Conservation (phyloP, 371 early-diverging fungal genomes). For the Zychaea mexicana region DNA sequence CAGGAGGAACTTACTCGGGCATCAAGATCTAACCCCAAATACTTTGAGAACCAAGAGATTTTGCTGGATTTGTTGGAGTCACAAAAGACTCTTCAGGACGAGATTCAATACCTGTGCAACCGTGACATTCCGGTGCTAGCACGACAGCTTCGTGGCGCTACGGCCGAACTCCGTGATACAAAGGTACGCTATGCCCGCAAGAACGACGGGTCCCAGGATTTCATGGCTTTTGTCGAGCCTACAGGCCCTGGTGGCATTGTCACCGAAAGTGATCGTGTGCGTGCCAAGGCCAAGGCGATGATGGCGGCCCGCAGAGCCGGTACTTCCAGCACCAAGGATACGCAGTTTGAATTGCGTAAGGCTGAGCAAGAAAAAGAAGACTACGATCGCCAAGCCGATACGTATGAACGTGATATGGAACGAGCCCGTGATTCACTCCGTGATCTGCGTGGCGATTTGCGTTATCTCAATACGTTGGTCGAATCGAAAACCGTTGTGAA, state of each 20-base stretch:
- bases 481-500: constrained; percentile 30
- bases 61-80: constrained; percentile 37
- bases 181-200: constrained; percentile 48
- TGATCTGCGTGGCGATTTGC: constrained; percentile 44
- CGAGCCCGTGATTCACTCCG: constrained; percentile 35
- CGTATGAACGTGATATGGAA: constrained; percentile 48
- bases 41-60: constrained; percentile 31
- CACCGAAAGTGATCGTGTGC: constrained; percentile 63
- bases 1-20: constrained; percentile 36
- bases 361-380: constrained; percentile 52
- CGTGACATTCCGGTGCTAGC: constrained; percentile 57
- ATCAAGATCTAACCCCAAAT: constrained; percentile 26
- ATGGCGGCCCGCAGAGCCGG: constrained; percentile 64
- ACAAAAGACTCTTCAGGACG: constrained; percentile 45
- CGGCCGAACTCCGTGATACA: constrained; percentile 57
- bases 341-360: constrained; percentile 31
- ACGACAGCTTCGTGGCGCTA: constrained; percentile 52
- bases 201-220: constrained; percentile 46
- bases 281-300: constrained; percentile 68
- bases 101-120: constrained; percentile 47
- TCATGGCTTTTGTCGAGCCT: constrained; percentile 43
- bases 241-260: constrained; percentile 64
- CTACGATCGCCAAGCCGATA: constrained; percentile 38
- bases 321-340: constrained; percentile 25
- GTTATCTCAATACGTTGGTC: constrained; percentile 29